Conservation (phyloP, 768 basidiomycete species). For the Clitopilus hobsonii region DNA sequence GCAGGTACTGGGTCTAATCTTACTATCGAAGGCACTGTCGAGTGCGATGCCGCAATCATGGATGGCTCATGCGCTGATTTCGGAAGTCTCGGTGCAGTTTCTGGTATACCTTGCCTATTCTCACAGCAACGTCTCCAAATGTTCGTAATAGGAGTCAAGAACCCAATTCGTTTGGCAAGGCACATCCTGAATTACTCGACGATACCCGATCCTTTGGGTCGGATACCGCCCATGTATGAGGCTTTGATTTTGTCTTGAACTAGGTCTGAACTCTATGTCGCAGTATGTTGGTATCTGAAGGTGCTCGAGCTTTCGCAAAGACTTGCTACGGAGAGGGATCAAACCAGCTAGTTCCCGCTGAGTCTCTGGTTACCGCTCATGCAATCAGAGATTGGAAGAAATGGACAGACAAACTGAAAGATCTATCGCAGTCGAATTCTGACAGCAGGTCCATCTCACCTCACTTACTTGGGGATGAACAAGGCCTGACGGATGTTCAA, state of each 20-base stretch:
- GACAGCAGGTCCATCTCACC: not conserved
- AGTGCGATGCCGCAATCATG: constrained; percentile 82
- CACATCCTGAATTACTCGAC: constrained; percentile 51
- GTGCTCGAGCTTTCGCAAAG: constrained; percentile 55
- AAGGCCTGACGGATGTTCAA: constrained; percentile 37
- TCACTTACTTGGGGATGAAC: not conserved
- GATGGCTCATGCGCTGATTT: constrained; percentile 37
- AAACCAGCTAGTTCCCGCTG: constrained; percentile 31
- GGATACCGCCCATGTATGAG: constrained; percentile 65
- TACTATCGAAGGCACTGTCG: constrained; percentile 67
- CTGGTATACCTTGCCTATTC: constrained; percentile 40
- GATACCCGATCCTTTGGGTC: constrained; percentile 45
- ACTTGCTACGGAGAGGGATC: constrained; percentile 9
- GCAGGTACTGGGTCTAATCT: constrained; percentile 76
- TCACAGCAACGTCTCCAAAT: not conserved
- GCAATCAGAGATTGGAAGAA: constrained; percentile 51
- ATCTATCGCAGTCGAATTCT: not conserved
- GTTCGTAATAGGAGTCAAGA: constrained; percentile 50
- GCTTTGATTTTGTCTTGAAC: constrained; percentile 1
- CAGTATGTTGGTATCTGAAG: constrained; percentile 58
- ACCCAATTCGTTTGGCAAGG: constrained; percentile 63
- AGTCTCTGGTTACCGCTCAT: constrained; percentile 43
- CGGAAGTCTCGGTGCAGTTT: constrained; percentile 70
- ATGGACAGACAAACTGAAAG: constrained; percentile 50
- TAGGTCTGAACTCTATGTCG: not conserved